A percentile compares a stretch with the other conserved stretches of the same genome.
Evolutionary conservation across 2,329 filamentous ascomycete species (phyloP).

Genomic region (Phialemonium atrogriseum): DNA sequence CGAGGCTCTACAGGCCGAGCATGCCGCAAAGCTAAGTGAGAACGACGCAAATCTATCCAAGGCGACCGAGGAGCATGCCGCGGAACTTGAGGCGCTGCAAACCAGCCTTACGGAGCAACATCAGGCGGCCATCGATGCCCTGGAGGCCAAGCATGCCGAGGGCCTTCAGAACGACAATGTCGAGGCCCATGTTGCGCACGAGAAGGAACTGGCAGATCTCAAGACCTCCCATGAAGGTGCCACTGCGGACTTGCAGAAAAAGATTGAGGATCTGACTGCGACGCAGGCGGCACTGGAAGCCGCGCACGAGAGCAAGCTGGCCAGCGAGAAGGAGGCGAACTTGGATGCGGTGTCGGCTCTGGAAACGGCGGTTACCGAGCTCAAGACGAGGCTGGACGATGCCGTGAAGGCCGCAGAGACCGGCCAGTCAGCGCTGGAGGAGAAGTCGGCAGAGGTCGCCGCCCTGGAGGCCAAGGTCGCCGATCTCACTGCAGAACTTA

Average conservation of each 20-base stretch:
- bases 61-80: slow-evolving; percentile 37
- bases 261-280: slow-evolving; percentile 43
- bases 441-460: slow-evolving; percentile 29
- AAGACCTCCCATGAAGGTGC: slow-evolving; percentile 40
- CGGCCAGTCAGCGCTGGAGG: slow-evolving; percentile 35
- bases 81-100: slow-evolving; percentile 42
- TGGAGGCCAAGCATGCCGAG: slow-evolving; percentile 45
- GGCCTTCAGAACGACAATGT: slow-evolving; percentile 39
- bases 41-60: slow-evolving; percentile 26
- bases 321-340: slow-evolving; percentile 35
- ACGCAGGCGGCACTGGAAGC: slow-evolving; percentile 37
- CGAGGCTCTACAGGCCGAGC: slow-evolving; percentile 33
- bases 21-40: slow-evolving; percentile 27
- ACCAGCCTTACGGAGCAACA: slow-evolving; percentile 42
- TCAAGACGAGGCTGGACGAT: slow-evolving; percentile 38
- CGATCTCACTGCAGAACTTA: slow-evolving; percentile 37
- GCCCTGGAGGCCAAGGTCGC: slow-evolving; percentile 31
- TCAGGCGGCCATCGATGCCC: slow-evolving; percentile 34
- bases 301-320: slow-evolving; percentile 34
- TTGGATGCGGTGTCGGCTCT: slow-evolving; percentile 38
- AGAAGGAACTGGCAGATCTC: slow-evolving; percentile 40
- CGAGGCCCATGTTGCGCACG: slow-evolving; percentile 35
- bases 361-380: slow-evolving; percentile 42
- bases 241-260: slow-evolving; percentile 41
- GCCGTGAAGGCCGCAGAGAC: slow-evolving; percentile 36